phyloP scores from a whole-genome alignment of 192 early-diverging fungal species.

The Coemansia sp. region DNA sequence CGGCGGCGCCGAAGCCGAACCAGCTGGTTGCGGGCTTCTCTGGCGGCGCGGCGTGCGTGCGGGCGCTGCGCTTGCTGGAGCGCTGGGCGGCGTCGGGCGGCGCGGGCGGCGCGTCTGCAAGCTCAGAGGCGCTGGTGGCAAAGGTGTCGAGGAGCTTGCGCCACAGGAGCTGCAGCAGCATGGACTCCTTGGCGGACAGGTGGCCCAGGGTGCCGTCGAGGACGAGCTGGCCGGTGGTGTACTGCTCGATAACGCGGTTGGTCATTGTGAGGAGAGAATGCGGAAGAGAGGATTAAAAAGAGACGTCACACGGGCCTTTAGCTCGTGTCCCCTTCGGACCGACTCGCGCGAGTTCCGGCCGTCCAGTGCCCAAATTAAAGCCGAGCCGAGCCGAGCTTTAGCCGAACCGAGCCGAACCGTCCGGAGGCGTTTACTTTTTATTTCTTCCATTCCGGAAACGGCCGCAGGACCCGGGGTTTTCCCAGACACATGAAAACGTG shows the following conservation, averaged over 20 bases:
- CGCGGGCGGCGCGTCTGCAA: constrained; percentile 3
- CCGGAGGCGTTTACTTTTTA: no score
- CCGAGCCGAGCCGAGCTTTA: not conserved
- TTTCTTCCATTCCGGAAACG: no score
- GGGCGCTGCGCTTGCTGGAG: constrained; percentile 14
- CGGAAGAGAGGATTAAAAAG: no score
- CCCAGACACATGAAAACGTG: no score
- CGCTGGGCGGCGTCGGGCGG: not conserved
- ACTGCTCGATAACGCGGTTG: constrained; percentile 43
- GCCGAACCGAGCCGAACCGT: not conserved
- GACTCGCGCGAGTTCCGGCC: no score
- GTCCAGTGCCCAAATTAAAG: no score
- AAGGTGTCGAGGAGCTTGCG: constrained; percentile 41
- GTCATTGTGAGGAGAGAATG: no score
- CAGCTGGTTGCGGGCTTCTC: constrained; percentile 12
- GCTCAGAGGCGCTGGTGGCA: constrained; percentile 9
- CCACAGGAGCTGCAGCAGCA: constrained; percentile 53
- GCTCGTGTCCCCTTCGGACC: no score
- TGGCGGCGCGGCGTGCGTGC: not conserved
- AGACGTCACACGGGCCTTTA: no score
- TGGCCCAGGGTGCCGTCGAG: constrained; percentile 49
- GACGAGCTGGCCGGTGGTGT: constrained; percentile 32
- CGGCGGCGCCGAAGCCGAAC: constrained; percentile 35
- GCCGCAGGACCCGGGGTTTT: no score
- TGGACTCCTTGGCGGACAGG: constrained; percentile 46